A percentile compares a stretch with the other conserved stretches of the same genome.
Evolutionary conservation across 225 moss, liverwort and hornwort genomes (phyloP).

Genomic region (Antitrichia curtipendula): DNA sequence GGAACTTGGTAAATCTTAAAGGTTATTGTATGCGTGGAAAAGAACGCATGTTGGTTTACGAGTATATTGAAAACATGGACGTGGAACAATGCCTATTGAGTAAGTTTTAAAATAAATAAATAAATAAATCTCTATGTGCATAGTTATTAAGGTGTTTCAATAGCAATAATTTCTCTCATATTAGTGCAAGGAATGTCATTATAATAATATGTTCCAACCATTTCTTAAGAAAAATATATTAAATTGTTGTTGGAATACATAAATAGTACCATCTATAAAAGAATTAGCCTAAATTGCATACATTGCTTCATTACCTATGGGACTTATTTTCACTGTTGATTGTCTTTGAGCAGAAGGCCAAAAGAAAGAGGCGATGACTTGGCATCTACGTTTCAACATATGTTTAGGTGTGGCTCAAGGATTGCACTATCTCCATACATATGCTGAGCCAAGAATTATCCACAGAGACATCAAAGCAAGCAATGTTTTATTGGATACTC

Average conservation of each 20-base stretch:
- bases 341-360: not conserved
- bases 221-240: not conserved
- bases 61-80: conserved; percentile 11
- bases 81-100: conserved; percentile 1
- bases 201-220: too few relatives aligned
- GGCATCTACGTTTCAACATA: conserved; percentile 7
- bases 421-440: conserved; percentile 11
- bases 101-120: not conserved
- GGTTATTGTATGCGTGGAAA: conserved; percentile 25
- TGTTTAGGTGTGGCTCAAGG: conserved; percentile 3
- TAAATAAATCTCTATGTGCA: not conserved
- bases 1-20: conserved; percentile 22
- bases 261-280: not conserved
- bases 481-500: not conserved
- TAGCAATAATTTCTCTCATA: not conserved
- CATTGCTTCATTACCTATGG: too few relatives aligned
- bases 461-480: conserved; percentile 13
- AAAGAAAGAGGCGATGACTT: not conserved
- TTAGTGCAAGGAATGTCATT: not conserved
- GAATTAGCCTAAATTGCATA: not conserved
- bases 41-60: conserved; percentile 8
- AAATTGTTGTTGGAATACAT: not conserved
- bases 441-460: conserved; percentile 10
- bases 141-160: not conserved
- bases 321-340: not conserved